phyloP scores from a whole-genome alignment of 768 basidiomycete genomes.

The Polyporus arcularius region DNA sequence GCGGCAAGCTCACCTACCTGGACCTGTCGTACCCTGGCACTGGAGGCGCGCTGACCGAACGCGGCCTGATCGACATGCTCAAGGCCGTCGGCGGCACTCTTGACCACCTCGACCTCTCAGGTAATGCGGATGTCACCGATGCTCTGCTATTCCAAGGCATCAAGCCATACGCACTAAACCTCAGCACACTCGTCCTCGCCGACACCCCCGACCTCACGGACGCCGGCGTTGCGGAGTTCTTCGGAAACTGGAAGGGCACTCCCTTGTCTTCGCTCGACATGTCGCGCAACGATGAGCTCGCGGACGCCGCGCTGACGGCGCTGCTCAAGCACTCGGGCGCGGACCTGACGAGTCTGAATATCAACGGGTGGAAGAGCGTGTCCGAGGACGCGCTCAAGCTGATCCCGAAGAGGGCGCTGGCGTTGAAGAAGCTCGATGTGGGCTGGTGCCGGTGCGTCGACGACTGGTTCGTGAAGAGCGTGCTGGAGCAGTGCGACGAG shows the following conservation, averaged over 20 bases:
- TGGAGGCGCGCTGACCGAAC: conserved; percentile 52
- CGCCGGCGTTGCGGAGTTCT: conserved; percentile 67
- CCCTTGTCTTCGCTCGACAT: conserved; percentile 58
- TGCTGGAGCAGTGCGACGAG: conserved; percentile 49
- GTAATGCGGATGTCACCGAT: conserved; percentile 64
- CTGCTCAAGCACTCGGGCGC: conserved; percentile 69
- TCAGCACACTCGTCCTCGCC: conserved; percentile 57
- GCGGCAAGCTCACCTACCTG: conserved; percentile 50
- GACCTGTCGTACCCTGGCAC: conserved; percentile 65
- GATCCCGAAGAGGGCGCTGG: conserved; percentile 36
- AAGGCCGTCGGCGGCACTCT: conserved; percentile 54
- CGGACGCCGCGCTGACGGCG: conserved; percentile 54
- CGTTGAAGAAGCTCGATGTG: conserved; percentile 66
- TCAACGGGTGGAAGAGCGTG: conserved; percentile 78
- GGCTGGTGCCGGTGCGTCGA: conserved; percentile 86
- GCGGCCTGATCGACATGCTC: conserved; percentile 58
- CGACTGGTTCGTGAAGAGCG: conserved; percentile 76
- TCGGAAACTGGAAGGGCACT: conserved; percentile 49
- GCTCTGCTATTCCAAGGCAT: conserved; percentile 62
- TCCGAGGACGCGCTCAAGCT: conserved; percentile 45
- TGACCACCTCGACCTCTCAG: conserved; percentile 68
- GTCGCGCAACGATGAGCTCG: conserved; percentile 60
- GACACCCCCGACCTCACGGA: conserved; percentile 67
- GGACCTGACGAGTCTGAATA: conserved; percentile 57
- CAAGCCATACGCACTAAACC: conserved; percentile 42